Conservation (phyloP, 441 rosid species). For the Sinapis alba region DNA sequence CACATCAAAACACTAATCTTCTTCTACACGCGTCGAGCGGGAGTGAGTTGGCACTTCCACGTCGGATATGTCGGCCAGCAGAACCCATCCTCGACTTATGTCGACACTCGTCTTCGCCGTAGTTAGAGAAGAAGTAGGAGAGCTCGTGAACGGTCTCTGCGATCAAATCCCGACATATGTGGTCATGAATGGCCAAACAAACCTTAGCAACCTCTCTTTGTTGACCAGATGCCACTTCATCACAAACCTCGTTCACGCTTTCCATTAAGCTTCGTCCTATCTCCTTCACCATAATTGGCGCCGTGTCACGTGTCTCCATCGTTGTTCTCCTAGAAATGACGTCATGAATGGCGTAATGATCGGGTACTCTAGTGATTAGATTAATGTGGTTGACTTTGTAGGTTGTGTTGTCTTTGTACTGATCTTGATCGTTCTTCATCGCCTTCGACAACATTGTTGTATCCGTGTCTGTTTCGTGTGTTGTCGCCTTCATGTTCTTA, state of each 20-base stretch:
- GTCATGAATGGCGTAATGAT: slow-evolving; percentile 29
- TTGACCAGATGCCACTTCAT: slow-evolving; percentile 68
- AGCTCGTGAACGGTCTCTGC: slow-evolving; percentile 59
- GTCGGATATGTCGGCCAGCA: slow-evolving; percentile 27
- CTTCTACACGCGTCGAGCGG: slow-evolving; percentile 39
- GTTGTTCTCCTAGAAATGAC: slow-evolving; percentile 29
- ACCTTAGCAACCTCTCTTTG: slow-evolving; percentile 66
- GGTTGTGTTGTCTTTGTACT: slow-evolving; percentile 27
- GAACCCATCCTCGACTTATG: no score
- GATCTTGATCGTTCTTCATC: slow-evolving; percentile 26
- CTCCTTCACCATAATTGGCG: slow-evolving; percentile 10
- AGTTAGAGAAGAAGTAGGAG: slow-evolving; percentile 2
- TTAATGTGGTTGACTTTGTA: slow-evolving; percentile 35
- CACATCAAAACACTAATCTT: slow-evolving; percentile 37
- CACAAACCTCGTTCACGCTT: slow-evolving; percentile 66
- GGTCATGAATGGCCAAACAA: slow-evolving; percentile 67
- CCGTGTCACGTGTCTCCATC: slow-evolving; percentile 22
- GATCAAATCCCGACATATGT: slow-evolving; percentile 61
- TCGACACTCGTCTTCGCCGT: background rate
- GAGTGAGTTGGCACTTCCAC: slow-evolving; percentile 33
- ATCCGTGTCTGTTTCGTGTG: slow-evolving; percentile 22
- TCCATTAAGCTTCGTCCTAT: slow-evolving; percentile 56
- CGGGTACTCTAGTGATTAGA: slow-evolving; percentile 30
- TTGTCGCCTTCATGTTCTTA: slow-evolving; percentile 32
- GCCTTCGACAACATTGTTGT: slow-evolving; percentile 32